phyloP scores from a whole-genome alignment of 371 early-diverging fungal species.

The Mortierella sp. region DNA sequence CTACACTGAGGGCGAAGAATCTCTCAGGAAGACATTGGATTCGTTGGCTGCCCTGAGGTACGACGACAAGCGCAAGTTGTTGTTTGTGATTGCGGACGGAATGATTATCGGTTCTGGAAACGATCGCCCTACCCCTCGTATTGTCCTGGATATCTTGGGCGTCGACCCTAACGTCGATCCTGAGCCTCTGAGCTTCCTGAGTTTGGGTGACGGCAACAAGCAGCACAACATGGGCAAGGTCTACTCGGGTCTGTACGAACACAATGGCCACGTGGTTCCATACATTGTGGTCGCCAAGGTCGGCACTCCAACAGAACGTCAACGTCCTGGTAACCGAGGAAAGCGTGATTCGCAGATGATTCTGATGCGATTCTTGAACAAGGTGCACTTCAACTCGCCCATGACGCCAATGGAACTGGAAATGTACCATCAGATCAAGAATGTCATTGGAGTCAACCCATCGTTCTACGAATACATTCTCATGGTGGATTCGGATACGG shows the following conservation, averaged over 20 bases:
- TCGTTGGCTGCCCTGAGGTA: constrained; percentile 93
- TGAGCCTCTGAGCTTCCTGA: constrained; percentile 91
- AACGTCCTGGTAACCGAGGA: constrained; percentile 97
- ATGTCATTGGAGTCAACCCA: constrained; percentile 91
- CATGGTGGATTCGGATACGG: constrained; percentile 97
- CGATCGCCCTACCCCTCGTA: constrained; percentile 96
- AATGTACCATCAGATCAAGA: constrained; percentile 93
- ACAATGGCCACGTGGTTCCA: constrained; percentile 89
- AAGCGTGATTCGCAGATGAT: constrained; percentile 99
- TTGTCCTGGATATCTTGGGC: constrained; percentile 95
- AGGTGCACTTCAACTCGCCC: constrained; percentile 93
- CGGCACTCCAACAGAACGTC: constrained; percentile 83
- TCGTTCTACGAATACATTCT: constrained; percentile 91
- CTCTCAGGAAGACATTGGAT: constrained; percentile 93
- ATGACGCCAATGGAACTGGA: constrained; percentile 95
- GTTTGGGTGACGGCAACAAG: constrained; percentile 91
- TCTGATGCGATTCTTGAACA: constrained; percentile 98
- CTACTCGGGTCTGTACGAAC: constrained; percentile 96
- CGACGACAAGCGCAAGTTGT: constrained; percentile 95
- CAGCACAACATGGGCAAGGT: constrained; percentile 98
- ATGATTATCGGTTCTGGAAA: constrained; percentile 98
- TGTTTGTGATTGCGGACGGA: constrained; percentile 93
- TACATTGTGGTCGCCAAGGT: constrained; percentile 96
- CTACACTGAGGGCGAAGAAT: constrained; percentile 97
- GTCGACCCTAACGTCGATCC: constrained; percentile 90